Conservation (phyloP, 2,329 filamentous ascomycete genomes). For the Tolypocladium paradoxum region DNA sequence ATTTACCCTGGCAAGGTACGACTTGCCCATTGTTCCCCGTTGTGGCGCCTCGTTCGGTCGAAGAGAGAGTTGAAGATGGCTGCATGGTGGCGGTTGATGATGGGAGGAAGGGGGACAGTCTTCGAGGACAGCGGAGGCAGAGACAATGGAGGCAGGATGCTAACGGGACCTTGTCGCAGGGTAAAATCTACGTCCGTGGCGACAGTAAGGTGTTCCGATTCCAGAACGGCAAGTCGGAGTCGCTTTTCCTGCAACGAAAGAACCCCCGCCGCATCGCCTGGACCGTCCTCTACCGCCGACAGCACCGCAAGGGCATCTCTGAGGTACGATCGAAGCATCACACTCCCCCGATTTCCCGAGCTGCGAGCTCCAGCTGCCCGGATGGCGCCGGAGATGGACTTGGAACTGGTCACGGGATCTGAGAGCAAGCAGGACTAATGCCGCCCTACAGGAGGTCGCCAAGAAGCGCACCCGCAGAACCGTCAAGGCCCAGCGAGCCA, state of each 20-base stretch:
- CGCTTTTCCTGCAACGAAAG: slow-evolving; percentile 99
- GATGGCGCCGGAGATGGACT: neutral
- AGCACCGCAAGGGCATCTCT: slow-evolving; percentile 99
- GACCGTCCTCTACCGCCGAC: slow-evolving; percentile 95
- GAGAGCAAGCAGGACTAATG: slow-evolving; percentile 26
- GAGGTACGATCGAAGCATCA: slow-evolving; percentile 59
- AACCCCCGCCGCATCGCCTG: slow-evolving; percentile 99
- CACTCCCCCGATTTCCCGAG: neutral
- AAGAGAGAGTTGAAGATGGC: neutral
- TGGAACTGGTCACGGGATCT: neutral
- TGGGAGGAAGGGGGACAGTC: neutral
- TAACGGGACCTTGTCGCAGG: slow-evolving; percentile 42
- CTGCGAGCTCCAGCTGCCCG: neutral
- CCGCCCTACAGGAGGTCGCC: slow-evolving; percentile 74
- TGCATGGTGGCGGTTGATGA: neutral
- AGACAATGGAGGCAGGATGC: slow-evolving; percentile 4
- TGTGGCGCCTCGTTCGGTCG: neutral
- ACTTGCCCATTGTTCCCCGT: slow-evolving; percentile 5
- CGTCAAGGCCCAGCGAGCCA: slow-evolving; percentile 97
- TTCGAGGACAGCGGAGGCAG: neutral
- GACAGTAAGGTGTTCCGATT: slow-evolving; percentile 99
- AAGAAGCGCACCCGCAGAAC: slow-evolving; percentile 99
- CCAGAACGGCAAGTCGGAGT: slow-evolving; percentile 99
- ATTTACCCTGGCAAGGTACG: slow-evolving; percentile 60
- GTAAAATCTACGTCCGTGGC: slow-evolving; percentile 98